Percentiles rank a stretch among this genome's conserved stretches.
These are phyloP conservation scores for Collybia sp. DNA, from an alignment of 768 basidiomycete genomes.

Conservation along the genomic window DNA sequence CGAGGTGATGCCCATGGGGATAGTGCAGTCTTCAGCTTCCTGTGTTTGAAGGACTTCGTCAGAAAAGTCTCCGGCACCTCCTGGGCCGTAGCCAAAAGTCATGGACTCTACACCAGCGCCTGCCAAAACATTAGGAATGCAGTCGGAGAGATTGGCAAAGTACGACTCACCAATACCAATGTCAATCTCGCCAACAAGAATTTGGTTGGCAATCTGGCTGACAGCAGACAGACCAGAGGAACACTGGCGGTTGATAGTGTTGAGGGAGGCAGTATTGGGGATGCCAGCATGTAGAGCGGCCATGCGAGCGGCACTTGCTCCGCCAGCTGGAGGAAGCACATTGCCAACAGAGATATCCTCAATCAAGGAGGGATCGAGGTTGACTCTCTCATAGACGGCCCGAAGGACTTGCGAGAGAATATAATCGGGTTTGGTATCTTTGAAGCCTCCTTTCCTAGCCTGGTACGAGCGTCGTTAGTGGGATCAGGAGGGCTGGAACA, in stretches of 20 bases:
- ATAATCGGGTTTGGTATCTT: constrained; percentile 83
- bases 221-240: constrained; percentile 83
- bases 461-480: constrained; percentile 22
- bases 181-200: constrained; percentile 75
- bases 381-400: constrained; percentile 62
- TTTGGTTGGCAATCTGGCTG: constrained; percentile 78
- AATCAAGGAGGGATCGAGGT: constrained; percentile 76
- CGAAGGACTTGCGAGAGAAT: constrained; percentile 73
- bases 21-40: constrained; percentile 75
- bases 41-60: constrained; percentile 60
- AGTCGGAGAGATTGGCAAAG: not conserved
- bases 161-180: constrained; percentile 74
- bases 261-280: constrained; percentile 66
- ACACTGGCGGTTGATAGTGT: constrained; percentile 89
- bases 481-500: constrained; percentile 2
- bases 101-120: constrained; percentile 90
- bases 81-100: constrained; percentile 70
- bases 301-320: constrained; percentile 80
- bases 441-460: constrained; percentile 87
- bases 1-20: constrained; percentile 94
- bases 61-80: constrained; percentile 47
- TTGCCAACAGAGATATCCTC: constrained; percentile 86
- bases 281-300: constrained; percentile 85
- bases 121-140: constrained; percentile 17
- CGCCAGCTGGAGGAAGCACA: constrained; percentile 84